Conservation (phyloP, 495 filamentous ascomycete genomes). For the Lasiosphaeria hispida region DNA sequence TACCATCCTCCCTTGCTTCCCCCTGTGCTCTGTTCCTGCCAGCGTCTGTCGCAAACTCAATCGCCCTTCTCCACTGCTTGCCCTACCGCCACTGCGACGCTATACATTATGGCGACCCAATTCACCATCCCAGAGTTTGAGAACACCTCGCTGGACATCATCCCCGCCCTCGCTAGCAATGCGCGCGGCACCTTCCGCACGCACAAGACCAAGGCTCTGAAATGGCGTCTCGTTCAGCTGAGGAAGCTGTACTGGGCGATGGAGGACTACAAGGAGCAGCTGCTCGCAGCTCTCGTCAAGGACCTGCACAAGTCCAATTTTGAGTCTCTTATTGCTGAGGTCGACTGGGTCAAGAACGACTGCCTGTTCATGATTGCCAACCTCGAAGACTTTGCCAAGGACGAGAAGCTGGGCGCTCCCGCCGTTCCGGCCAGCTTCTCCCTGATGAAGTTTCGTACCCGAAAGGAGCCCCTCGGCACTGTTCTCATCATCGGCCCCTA, state of each 20-base stretch:
- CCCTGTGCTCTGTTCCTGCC: background rate
- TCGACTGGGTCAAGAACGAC: conserved; percentile 72
- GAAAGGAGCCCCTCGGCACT: conserved; percentile 84
- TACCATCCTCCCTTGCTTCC: background rate
- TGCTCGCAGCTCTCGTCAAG: conserved; percentile 65
- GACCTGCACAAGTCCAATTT: conserved; percentile 73
- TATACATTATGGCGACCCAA: conserved; percentile 32
- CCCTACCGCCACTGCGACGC: background rate
- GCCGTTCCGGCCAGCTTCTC: conserved; percentile 67
- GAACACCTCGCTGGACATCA: conserved; percentile 63
- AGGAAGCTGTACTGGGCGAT: conserved; percentile 92
- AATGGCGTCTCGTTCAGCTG: conserved; percentile 80
- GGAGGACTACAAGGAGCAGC: conserved; percentile 66
- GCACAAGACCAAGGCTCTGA: conserved; percentile 75
- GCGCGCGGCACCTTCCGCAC: conserved; percentile 65
- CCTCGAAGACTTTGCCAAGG: conserved; percentile 76
- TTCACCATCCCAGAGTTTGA: conserved; percentile 56
- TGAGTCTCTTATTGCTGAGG: conserved; percentile 70
- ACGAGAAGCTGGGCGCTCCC: conserved; percentile 60
- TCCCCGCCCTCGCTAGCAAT: conserved; percentile 56
- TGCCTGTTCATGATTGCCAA: conserved; percentile 73
- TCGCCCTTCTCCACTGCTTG: background rate
- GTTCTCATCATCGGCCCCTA: conserved; percentile 87
- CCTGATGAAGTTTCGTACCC: conserved; percentile 68
- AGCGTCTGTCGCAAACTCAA: background rate